Percentiles rank a stretch among this genome's conserved stretches.
phyloP scores from a whole-genome alignment of 2,329 filamentous ascomycete genomes.

The Stenocarpella maydis region DNA sequence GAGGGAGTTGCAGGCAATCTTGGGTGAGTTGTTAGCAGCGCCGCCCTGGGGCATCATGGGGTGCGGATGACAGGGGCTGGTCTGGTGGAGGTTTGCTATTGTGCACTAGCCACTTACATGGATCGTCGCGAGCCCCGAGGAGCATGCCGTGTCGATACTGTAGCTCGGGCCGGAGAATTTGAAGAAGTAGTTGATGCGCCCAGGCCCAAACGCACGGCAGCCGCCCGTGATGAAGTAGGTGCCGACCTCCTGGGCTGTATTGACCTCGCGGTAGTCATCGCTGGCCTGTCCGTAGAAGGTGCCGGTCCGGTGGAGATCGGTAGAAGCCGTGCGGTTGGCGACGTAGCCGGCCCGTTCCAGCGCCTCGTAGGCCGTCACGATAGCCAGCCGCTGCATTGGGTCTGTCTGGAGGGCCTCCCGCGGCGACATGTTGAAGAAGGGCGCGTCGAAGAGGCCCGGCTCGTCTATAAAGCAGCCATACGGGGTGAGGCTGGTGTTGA shows the following conservation, averaged over 20 bases:
- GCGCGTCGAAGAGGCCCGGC: conserved; percentile 27
- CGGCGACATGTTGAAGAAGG: conserved; percentile 33
- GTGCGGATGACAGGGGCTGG: no score
- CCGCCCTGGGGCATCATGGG: no score
- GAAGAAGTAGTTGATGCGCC: conserved; percentile 49
- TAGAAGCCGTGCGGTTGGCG: conserved; percentile 35
- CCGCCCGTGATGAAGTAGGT: conserved; percentile 41
- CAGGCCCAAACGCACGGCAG: conserved; percentile 41
- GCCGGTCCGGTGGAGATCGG: conserved; percentile 59
- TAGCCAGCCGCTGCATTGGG: conserved; percentile 14
- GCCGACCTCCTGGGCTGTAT: conserved; percentile 52
- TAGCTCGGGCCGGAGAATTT: conserved; percentile 44
- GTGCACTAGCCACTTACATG: conserved; percentile 41
- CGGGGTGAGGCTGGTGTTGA: conserved; percentile 71
- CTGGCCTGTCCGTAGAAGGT: conserved; percentile 72
- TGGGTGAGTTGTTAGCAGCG: no score
- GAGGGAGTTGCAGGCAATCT: conserved; percentile 66
- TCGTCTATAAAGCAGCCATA: conserved; percentile 22
- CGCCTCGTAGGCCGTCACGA: conserved; percentile 29
- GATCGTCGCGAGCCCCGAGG: conserved; percentile 46
- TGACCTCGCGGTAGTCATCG: conserved; percentile 63
- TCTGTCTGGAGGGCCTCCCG: conserved; percentile 26
- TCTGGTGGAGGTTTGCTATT: no score
- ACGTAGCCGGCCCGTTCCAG: conserved; percentile 56
- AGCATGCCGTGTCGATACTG: conserved; percentile 51